Evolutionary conservation across 306 rosid genomes (phyloP).

Genomic region (Medicago lupulina): DNA sequence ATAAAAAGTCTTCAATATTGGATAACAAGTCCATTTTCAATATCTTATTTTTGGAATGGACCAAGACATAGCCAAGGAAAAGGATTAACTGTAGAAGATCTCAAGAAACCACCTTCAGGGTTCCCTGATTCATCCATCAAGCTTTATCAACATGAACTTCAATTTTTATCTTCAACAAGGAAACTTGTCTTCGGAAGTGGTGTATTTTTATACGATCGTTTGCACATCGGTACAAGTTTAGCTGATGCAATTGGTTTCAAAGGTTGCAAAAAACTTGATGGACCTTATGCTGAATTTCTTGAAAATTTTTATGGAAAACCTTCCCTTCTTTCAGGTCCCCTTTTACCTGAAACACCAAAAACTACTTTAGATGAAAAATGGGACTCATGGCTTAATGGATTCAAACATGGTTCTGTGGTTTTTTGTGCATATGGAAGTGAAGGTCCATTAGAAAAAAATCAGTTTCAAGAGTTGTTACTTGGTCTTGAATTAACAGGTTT

Average conservation of each 20-base stretch:
- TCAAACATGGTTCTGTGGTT: slow-evolving; percentile 22
- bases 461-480: slow-evolving; percentile 35
- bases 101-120: slow-evolving; percentile 24
- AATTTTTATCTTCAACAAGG: background rate
- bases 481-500: slow-evolving; percentile 40
- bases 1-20: slow-evolving; percentile 33
- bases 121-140: slow-evolving; percentile 24
- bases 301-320: slow-evolving; percentile 14
- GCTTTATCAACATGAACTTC: slow-evolving; percentile 37
- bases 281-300: slow-evolving; percentile 25
- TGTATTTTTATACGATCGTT: slow-evolving; percentile 5
- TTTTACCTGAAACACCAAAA: slow-evolving; percentile 16
- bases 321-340: slow-evolving; percentile 39
- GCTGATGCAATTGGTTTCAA: slow-evolving; percentile 40
- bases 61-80: slow-evolving; percentile 22
- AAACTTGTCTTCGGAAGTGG: slow-evolving; percentile 34
- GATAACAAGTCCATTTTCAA: background rate
- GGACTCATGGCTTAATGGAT: slow-evolving; percentile 31
- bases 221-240: background rate
- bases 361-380: slow-evolving; percentile 32
- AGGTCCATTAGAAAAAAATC: background rate
- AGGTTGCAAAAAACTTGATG: slow-evolving; percentile 41
- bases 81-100: slow-evolving; percentile 26
- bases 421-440: slow-evolving; percentile 44
- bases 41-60: slow-evolving; percentile 3